Base-by-base conservation (phyloP, 1,284 basidiomycete genomes). In the Lignosus rhinocerotis region DNA sequence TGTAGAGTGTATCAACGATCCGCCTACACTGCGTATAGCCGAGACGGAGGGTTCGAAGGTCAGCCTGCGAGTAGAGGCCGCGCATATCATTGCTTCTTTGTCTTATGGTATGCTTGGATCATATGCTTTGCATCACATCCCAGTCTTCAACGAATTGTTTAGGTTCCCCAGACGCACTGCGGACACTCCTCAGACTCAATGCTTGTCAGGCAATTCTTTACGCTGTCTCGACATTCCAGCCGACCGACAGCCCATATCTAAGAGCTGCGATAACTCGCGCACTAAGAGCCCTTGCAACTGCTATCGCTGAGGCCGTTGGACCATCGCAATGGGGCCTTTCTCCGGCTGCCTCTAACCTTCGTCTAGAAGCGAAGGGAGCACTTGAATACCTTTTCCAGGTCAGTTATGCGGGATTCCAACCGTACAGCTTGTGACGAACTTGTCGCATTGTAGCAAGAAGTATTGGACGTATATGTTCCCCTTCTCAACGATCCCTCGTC, bases 61-160 rank as follows among this genome's bases (percentile, higher is more conserved):
- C 16, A 81, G 84, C 33, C 76, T 85, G 38, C 80, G 85, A 8
- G 78, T 85, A 48, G 90, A 92, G 66, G 87, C 89, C 0, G 87
- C 88, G 0, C 86, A 90, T 65, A 79, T 92, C 41, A 76, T 92
- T 16, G 80, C 88, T 0, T 92, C 90, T 0, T 76, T 92, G 10
- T 81, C 88, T 0, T 87, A 88, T 60, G 87, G 86, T 85, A 59
- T 48, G 69, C 60, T 0, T 34, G 9, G 7, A 12, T 9, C 42
- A 32, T 46, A 2, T 6, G 21, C 1, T 4, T 34, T 38, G 25
- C n/a, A 42, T n/a, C 33, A 19, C 36, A 52, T n/a, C 33, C 25
- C 36, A 52, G 16, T 3, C 42, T 41, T 19, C 47, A 36, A 56
- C 36, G 38, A 25, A 56, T 10, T 47, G 43, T 41, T 31, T 45